A percentile compares a stretch with the other conserved stretches of the same genome.
These are phyloP conservation scores for Globomyces pollinis-pini DNA, from an alignment of 192 early-diverging fungal species.

Conservation along the genomic window DNA sequence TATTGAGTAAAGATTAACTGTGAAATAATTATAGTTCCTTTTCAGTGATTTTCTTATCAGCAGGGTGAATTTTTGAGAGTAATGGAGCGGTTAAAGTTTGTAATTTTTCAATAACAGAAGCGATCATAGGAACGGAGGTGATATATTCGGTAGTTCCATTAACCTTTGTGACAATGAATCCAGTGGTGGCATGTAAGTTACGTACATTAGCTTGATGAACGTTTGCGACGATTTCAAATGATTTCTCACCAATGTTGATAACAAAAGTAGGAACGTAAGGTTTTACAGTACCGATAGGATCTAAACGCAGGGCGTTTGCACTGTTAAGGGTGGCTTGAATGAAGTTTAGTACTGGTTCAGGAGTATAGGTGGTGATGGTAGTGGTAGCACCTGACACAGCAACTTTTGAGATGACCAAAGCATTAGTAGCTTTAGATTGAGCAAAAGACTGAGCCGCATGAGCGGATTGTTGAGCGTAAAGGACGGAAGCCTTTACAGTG, in stretches of 20 bases:
- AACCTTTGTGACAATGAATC: slow-evolving; percentile 40
- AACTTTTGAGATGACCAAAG: slow-evolving; percentile 28
- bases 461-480: slow-evolving; percentile 10
- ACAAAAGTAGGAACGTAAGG: slow-evolving; percentile 36
- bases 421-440: slow-evolving; percentile 20
- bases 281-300: slow-evolving; percentile 36
- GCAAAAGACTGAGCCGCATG: slow-evolving; percentile 15
- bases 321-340: slow-evolving; percentile 22
- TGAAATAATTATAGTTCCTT: neutral
- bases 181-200: slow-evolving; percentile 28
- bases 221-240: slow-evolving; percentile 31
- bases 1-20: no score
- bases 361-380: slow-evolving; percentile 43
- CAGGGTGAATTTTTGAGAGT: slow-evolving; percentile 9
- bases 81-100: slow-evolving; percentile 29
- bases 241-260: slow-evolving; percentile 30
- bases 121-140: slow-evolving; percentile 32
- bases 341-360: slow-evolving; percentile 34
- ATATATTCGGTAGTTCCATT: slow-evolving; percentile 38
- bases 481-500: slow-evolving; percentile 9
- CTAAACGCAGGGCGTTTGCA: slow-evolving; percentile 23
- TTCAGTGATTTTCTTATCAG: neutral
- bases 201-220: slow-evolving; percentile 21
- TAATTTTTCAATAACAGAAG: slow-evolving; percentile 36
- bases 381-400: slow-evolving; percentile 39